These are phyloP conservation scores for Diplosphaera chodatii DNA, from an alignment of 139 green algal genomes.

Conservation along the genomic window DNA sequence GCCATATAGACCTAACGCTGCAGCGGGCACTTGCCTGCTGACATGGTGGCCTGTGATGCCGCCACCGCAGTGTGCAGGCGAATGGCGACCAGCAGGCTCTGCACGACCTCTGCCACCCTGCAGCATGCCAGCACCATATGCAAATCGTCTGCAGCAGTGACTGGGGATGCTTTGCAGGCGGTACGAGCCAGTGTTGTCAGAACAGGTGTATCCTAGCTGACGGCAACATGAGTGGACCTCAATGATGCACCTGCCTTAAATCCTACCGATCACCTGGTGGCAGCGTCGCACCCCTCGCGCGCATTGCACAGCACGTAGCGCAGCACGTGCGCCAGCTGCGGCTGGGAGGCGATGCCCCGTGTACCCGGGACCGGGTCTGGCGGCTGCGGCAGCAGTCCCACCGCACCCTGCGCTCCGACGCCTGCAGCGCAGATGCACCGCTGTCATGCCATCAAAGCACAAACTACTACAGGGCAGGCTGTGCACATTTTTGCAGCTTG, in stretches of 20 bases:
- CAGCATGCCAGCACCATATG: too few species aligned
- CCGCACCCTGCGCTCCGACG: background rate
- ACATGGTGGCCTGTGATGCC: background rate
- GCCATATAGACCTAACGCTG: too few species aligned
- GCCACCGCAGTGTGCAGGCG: background rate
- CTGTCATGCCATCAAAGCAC: too few species aligned
- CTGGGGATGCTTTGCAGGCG: too few species aligned
- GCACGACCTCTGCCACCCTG: background rate
- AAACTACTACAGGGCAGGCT: too few species aligned
- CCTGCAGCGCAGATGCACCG: too few species aligned
- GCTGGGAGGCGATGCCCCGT: background rate
- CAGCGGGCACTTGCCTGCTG: background rate
- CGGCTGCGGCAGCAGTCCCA: background rate
- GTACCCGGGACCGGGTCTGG: background rate
- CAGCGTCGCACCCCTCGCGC: background rate
- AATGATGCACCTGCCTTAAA: too few species aligned
- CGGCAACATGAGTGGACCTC: too few species aligned
- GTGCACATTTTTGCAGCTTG: too few species aligned
- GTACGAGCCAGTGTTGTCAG: too few species aligned
- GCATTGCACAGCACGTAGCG: background rate
- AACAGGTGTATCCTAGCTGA: too few species aligned
- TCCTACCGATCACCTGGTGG: background rate
- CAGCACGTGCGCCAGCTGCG: background rate
- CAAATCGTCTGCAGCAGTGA: too few species aligned
- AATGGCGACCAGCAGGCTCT: background rate